Base-by-base conservation (phyloP, 169 alveolate species). In the Eimeria sp. region DNA sequence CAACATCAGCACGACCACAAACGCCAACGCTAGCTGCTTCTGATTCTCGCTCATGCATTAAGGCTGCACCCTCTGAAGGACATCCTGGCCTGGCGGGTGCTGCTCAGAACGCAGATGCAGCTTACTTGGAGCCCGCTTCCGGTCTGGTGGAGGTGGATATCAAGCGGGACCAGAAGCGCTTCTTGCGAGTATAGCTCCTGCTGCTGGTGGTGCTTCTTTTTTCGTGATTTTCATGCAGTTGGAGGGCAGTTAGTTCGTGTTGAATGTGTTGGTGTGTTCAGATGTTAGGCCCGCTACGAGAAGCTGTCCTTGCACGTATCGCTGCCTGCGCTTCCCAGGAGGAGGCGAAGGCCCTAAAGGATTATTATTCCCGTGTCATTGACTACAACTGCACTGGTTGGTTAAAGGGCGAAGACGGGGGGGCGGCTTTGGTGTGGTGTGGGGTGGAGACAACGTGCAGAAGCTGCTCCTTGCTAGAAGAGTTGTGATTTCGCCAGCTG, bases 351-450 rank as follows among this genome's bases (percentile, higher is more conserved):
- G 92, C 80, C 43, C 78, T 91, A 20, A 57, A 22, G 75, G 20
- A 51, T 20, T 95, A 95, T 89, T 95, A 73, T 67, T 76, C 83
- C 18, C 73, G 51, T 30, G 76, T 88, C 34, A 72, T 95, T n/a
- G 78, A 95, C 91, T 95, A 95, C 86, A 95, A 87, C 78, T 95
- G 96, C 95, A n/a, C 73, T 9, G 95, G 95, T 91, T 16, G 49
- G 90, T 34, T 20, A 6, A 27, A 30, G 40, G 40, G 13, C 49
- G 20, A 22, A 5, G 6, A 7, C 9, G 25, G 13, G 18, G 78
- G 3, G 49, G 78, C 45, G 25, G 49, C 49, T 6, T 67, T 9
- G 49, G 47, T 5, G 16, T n/a, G 16, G 13, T 65, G 4, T 13
- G 16, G 13, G 6, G 4, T 13, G 0, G 75, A 4, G 75, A n/a